Conservation (phyloP, 441 rosid species). For the Dalechampia spathulata region DNA sequence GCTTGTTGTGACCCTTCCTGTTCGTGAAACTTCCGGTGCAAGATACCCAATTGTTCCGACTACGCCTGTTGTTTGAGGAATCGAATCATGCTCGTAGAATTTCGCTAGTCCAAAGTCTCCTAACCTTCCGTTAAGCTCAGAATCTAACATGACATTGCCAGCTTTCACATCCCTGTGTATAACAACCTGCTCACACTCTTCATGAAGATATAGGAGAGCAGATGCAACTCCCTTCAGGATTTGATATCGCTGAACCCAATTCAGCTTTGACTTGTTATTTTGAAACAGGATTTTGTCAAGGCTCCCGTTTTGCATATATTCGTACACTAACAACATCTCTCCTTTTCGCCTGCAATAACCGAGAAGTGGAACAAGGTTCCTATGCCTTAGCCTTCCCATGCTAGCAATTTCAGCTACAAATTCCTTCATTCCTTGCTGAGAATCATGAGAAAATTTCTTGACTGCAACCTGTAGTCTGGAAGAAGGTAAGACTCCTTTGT, state of each 20-base stretch:
- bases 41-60: conserved; percentile 38
- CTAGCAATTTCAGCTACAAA: conserved; percentile 28
- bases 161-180: conserved; percentile 36
- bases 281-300: conserved; percentile 27
- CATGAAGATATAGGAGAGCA: conserved; percentile 34
- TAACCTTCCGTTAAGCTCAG: conserved; percentile 25
- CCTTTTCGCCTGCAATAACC: conserved; percentile 31
- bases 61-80: conserved; percentile 18
- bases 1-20: conserved; percentile 43
- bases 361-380: conserved; percentile 30
- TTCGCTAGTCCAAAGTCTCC: conserved; percentile 39
- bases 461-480: conserved; percentile 24
- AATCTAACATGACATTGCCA: conserved; percentile 25
- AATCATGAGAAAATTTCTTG: conserved; percentile 25
- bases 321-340: conserved; percentile 34
- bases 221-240: conserved; percentile 30
- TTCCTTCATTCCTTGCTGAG: conserved; percentile 26
- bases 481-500: conserved; percentile 23
- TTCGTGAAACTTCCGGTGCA: conserved; percentile 43
- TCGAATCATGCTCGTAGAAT: conserved; percentile 24
- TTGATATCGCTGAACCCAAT: conserved; percentile 24
- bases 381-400: conserved; percentile 25
- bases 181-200: conserved; percentile 36
- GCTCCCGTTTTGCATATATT: conserved; percentile 33
- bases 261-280: conserved; percentile 12